Conservation (phyloP, 2,329 filamentous ascomycete genomes). For the Cladosporium sp. region DNA sequence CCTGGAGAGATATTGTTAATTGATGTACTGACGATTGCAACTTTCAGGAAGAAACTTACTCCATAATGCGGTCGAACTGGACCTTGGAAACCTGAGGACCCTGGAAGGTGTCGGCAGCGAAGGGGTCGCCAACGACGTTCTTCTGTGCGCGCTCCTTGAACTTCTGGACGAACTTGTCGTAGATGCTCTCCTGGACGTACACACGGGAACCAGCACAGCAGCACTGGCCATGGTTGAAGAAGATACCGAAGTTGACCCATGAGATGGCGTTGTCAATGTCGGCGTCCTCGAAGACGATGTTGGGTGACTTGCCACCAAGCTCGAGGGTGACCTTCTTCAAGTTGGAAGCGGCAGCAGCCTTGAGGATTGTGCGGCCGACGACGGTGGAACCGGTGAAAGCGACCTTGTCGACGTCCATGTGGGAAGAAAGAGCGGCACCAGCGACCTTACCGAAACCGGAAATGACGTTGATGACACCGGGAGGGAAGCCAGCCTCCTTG, state of each 20-base stretch:
- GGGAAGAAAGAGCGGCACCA: slow-evolving; percentile 66
- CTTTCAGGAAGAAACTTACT: slow-evolving; percentile 46
- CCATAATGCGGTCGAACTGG: slow-evolving; percentile 66
- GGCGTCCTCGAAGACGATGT: slow-evolving; percentile 49
- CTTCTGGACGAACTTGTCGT: slow-evolving; percentile 61
- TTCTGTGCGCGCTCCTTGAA: slow-evolving; percentile 70
- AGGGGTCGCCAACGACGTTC: slow-evolving; percentile 67
- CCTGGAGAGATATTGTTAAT: slow-evolving; percentile 68
- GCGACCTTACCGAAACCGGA: slow-evolving; percentile 59
- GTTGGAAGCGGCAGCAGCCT: slow-evolving; percentile 44
- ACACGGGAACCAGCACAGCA: slow-evolving; percentile 59
- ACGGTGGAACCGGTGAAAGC: slow-evolving; percentile 74
- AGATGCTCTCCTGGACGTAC: slow-evolving; percentile 55
- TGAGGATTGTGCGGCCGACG: slow-evolving; percentile 57
- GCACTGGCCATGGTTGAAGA: slow-evolving; percentile 59
- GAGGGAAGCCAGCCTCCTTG: slow-evolving; percentile 71
- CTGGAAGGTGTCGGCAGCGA: slow-evolving; percentile 66
- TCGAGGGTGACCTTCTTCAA: slow-evolving; percentile 63
- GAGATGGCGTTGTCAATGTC: slow-evolving; percentile 51
- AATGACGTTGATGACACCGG: slow-evolving; percentile 74
- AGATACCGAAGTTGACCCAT: slow-evolving; percentile 62
- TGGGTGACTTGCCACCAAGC: slow-evolving; percentile 61
- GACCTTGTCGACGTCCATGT: slow-evolving; percentile 72
- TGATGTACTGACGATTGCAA: slow-evolving; percentile 48
- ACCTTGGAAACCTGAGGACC: slow-evolving; percentile 68